phyloP scores from a whole-genome alignment of 2,329 filamentous ascomycete genomes.

The Colletotrichum somersetense region DNA sequence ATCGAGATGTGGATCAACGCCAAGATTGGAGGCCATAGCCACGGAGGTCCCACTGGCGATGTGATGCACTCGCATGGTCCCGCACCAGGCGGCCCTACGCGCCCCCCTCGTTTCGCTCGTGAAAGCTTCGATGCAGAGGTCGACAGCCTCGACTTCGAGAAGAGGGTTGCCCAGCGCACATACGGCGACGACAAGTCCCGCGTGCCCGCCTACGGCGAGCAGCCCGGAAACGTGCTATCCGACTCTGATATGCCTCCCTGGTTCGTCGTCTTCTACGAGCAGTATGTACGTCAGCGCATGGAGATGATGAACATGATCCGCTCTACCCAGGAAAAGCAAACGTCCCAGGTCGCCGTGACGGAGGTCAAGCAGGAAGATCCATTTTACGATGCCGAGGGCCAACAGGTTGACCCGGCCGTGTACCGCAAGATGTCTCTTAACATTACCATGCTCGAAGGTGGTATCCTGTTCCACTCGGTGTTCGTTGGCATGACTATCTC shows the following conservation, averaged over 20 bases:
- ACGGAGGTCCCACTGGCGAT: constrained; percentile 66
- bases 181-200: constrained; percentile 55
- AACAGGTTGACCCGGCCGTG: constrained; percentile 58
- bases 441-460: constrained; percentile 80
- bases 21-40: constrained; percentile 70
- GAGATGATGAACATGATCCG: constrained; percentile 69
- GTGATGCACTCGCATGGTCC: constrained; percentile 35
- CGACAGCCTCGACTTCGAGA: constrained; percentile 52
- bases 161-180: constrained; percentile 55
- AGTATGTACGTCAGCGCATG: constrained; percentile 71
- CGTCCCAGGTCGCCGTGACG: constrained; percentile 49
- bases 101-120: constrained; percentile 49
- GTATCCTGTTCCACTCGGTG: constrained; percentile 83
- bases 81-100: constrained; percentile 44
- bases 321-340: constrained; percentile 49
- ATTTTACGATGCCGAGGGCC: constrained; percentile 59
- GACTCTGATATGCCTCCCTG: constrained; percentile 68
- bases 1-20: constrained; percentile 72
- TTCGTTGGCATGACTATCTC: constrained; percentile 81
- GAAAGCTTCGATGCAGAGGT: constrained; percentile 53
- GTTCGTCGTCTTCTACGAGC: constrained; percentile 74
- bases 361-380: constrained; percentile 48
- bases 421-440: constrained; percentile 77
- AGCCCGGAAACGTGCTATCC: constrained; percentile 46
- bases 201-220: constrained; percentile 45